phyloP scores from a whole-genome alignment of 306 rosid genomes.

The Rubus parviflorus region DNA sequence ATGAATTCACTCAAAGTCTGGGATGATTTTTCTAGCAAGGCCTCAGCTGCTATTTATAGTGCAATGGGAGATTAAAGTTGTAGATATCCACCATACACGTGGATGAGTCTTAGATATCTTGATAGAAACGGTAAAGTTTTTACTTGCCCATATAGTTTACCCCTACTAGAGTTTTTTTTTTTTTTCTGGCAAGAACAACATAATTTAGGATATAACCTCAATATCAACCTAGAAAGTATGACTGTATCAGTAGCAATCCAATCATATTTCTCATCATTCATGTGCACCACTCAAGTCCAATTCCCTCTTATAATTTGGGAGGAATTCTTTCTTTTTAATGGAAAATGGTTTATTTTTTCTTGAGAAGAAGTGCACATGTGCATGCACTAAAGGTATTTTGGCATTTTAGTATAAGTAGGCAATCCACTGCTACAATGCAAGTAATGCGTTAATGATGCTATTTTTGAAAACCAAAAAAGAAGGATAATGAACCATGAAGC shows the following conservation, averaged over 20 bases:
- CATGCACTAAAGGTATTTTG: neutral
- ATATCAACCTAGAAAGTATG: neutral
- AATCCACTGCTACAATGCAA: neutral
- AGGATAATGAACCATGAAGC: neutral
- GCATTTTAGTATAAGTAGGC: neutral
- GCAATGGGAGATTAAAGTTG: neutral
- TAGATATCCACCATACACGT: conserved; percentile 41
- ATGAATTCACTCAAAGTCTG: neutral
- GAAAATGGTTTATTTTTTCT: neutral
- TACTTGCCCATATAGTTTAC: neutral
- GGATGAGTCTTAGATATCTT: conserved; percentile 13
- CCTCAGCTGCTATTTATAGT: conserved; percentile 21
- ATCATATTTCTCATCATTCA: neutral
- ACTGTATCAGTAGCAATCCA: neutral
- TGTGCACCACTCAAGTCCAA: conserved; percentile 3
- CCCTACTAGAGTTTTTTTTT: neutral
- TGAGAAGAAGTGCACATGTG: neutral
- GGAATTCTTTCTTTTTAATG: neutral
- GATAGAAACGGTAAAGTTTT: neutral
- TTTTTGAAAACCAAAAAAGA: neutral
- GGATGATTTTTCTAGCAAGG: conserved; percentile 14
- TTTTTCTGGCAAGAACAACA: too few relatives aligned
- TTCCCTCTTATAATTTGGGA: neutral
- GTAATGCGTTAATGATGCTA: neutral
- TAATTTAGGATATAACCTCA: neutral